phyloP scores from a whole-genome alignment of 139 green algal species.

The Pleodorina starrii region DNA sequence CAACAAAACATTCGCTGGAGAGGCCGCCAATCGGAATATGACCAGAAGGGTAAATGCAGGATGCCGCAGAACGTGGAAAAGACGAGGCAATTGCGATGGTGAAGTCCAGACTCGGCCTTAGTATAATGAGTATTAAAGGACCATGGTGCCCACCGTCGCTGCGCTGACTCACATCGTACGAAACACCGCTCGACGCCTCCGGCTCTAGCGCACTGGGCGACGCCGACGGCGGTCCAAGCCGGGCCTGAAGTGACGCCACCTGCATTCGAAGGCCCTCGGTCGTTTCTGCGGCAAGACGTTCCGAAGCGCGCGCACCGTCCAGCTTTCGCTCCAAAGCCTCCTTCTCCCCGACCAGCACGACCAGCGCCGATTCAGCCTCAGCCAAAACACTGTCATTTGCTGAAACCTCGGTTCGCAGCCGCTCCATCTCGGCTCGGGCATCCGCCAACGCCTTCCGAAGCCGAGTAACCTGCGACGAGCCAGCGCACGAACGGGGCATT shows the following conservation, averaged over 20 bases:
- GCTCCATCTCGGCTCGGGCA: background rate
- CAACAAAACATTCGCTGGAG: no score
- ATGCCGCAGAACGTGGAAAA: no score
- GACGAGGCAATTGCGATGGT: no score
- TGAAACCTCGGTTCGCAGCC: slow-evolving; percentile 7
- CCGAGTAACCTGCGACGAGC: background rate
- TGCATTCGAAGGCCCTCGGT: background rate
- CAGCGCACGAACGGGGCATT: no score
- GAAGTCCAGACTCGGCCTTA: no score
- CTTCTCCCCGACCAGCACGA: slow-evolving; percentile 24
- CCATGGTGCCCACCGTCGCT: no score
- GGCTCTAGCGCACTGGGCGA: background rate
- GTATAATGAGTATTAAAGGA: no score
- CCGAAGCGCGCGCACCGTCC: background rate
- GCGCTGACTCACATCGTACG: slow-evolving; percentile 30
- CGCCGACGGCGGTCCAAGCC: background rate
- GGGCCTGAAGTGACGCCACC: slow-evolving; percentile 16
- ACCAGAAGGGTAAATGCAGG: no score
- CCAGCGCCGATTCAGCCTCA: slow-evolving; percentile 27
- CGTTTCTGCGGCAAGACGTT: background rate
- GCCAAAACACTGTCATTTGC: slow-evolving; percentile 43
- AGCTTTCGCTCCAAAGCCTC: background rate
- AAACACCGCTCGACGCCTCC: background rate
- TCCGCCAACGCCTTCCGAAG: background rate
- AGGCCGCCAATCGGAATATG: no score